Evolutionary conservation across 768 basidiomycete genomes (phyloP), one percentile per base, ranked within the genome.

Genomic region (Russula vinacea): DNA sequence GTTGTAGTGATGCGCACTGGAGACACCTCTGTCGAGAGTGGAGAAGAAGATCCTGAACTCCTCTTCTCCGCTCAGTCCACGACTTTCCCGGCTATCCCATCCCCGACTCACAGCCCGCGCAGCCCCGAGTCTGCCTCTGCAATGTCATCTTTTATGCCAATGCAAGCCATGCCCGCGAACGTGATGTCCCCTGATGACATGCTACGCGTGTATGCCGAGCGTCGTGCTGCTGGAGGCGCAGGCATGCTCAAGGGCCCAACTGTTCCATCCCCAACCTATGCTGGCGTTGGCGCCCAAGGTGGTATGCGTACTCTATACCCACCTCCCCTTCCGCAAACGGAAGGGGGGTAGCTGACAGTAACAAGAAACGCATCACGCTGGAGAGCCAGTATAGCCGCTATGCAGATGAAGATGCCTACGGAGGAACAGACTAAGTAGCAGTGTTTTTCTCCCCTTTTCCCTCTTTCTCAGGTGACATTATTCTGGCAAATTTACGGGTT

Each of bases 1-100:
- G 11, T 64, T 22, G 9, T 62, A 89, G 88, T 91, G 81, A 90
- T 92, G 88, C 87, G 88, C 67, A 87, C 84, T 2, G 83, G 84
- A 59, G 71, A 72, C 29, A 65, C 60, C n/a, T 26, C 64, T 8
- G 6, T 49, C 11, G 32, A 6, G 9, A 19, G 11, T 13, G 49
- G 39, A 33, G 59, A 52, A 32, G 73, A 71, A 53, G 77, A 78
- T 53, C 79, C 83, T 24, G 83, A 81, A 66, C 77, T 70, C 22
- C 64, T 88, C 44, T 75, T 84, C 59, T 70, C 80, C 26, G 69
- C 76, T 29, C 64, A 64, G 35, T 63, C 64, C 40, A 54, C 53
- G 32, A 47, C 61, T 59, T 64, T 72, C 22, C 74, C 73, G 14
- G 66, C 77, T 17, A 75, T 76, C 24, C 62, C 70, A 52, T 74